phyloP scores from a whole-genome alignment of 1,284 basidiomycete species.

The Clitocybe nebularis region DNA sequence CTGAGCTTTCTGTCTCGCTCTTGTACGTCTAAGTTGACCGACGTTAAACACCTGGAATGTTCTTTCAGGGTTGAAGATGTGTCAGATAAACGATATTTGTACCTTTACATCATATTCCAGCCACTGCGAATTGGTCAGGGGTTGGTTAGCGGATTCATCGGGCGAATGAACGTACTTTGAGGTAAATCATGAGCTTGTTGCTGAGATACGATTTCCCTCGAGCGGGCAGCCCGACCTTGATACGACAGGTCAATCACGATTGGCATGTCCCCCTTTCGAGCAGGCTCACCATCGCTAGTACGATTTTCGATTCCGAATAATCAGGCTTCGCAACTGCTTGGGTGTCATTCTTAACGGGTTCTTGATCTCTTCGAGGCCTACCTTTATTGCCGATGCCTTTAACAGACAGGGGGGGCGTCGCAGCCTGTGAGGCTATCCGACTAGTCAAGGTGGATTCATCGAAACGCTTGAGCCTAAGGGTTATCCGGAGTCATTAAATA shows the following conservation, averaged over 20 bases:
- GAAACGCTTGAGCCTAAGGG: constrained; percentile 68
- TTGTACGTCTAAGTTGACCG: constrained; percentile 88
- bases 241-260: constrained; percentile 1
- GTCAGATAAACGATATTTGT: constrained; percentile 4
- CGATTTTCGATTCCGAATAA: constrained; percentile 97
- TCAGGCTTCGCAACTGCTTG: constrained; percentile 87
- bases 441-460: constrained; percentile 70
- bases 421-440: constrained; percentile 60
- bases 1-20: constrained; percentile 75
- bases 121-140: constrained; percentile 59
- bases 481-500: background rate
- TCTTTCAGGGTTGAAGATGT: constrained; percentile 1
- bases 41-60: constrained; percentile 90
- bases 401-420: constrained; percentile 73
- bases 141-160: background rate
- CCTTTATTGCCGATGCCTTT: constrained; percentile 83
- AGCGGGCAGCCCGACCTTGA: constrained; percentile 34
- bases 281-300: constrained; percentile 88
- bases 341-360: constrained; percentile 7
- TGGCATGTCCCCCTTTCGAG: background rate
- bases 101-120: constrained; percentile 97
- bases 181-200: constrained; percentile 44
- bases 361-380: constrained; percentile 22
- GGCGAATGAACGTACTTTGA: constrained; percentile 27
- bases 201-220: constrained; percentile 44